phyloP scores from a whole-genome alignment of 1,284 basidiomycete genomes.

The Ganoderma sinense region DNA sequence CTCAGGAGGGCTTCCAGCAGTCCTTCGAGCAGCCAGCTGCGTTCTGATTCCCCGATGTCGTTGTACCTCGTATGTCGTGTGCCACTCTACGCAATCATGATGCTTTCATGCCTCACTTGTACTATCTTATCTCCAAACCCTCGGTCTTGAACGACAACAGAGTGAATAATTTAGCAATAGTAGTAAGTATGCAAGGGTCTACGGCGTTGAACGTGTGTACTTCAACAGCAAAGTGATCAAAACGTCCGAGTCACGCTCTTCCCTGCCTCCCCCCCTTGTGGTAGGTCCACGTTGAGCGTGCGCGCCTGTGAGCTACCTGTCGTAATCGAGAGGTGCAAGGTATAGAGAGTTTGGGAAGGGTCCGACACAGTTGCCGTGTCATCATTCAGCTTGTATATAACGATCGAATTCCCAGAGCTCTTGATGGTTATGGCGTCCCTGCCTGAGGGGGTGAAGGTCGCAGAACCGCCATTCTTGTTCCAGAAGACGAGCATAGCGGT shows the following conservation, averaged over 20 bases:
- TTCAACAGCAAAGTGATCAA: conserved; percentile 3
- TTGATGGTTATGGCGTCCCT: conserved; percentile 43
- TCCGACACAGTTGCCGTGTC: conserved; percentile 62
- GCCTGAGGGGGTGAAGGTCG: conserved; percentile 25
- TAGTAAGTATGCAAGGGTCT: not conserved
- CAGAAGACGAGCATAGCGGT: conserved; percentile 46
- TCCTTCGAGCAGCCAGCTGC: conserved; percentile 42
- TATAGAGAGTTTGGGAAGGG: conserved; percentile 53
- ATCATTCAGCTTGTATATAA: conserved; percentile 52
- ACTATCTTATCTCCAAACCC: not conserved
- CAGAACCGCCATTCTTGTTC: conserved; percentile 38
- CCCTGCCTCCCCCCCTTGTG: conserved; percentile 46
- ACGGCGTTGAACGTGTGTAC: not conserved
- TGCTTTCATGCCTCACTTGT: conserved; percentile 20
- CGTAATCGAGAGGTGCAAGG: conserved; percentile 41
- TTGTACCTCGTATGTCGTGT: conserved; percentile 24
- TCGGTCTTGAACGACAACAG: not conserved
- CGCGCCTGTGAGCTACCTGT: conserved; percentile 41
- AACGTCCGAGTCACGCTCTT: conserved; percentile 48
- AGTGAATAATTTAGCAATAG: not conserved
- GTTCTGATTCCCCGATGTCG: conserved; percentile 37
- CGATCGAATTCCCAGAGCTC: conserved; percentile 47
- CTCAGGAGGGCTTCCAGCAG: conserved; percentile 46
- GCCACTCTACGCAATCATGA: conserved; percentile 25
- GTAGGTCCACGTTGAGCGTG: conserved; percentile 39